These are phyloP conservation scores for Kwoniella sp. DNA, from an alignment of 768 basidiomycete genomes.

Conservation along the genomic window DNA sequence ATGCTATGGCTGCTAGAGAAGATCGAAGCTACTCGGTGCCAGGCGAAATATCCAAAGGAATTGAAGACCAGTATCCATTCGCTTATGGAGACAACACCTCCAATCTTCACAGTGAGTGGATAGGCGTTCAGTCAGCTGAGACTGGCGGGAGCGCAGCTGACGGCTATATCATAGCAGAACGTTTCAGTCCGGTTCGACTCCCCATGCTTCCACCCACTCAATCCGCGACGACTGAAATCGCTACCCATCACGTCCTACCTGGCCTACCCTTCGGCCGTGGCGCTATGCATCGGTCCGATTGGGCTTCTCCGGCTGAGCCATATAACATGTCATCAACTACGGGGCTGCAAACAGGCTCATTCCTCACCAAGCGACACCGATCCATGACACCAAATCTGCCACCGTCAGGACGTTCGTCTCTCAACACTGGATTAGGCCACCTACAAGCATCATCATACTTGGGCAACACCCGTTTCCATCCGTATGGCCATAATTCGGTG, in stretches of 20 bases:
- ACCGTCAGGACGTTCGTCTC: slow-evolving; percentile 4
- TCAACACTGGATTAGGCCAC: background rate
- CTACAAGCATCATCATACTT: slow-evolving; percentile 4
- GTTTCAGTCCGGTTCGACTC: slow-evolving; percentile 2
- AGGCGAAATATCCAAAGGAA: background rate
- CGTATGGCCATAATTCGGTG: slow-evolving; percentile 1
- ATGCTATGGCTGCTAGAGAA: slow-evolving; percentile 42
- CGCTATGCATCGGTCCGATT: background rate
- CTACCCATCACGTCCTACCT: background rate
- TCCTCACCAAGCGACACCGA: slow-evolving; percentile 21
- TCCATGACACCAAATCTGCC: slow-evolving; percentile 31
- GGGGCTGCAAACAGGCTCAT: background rate
- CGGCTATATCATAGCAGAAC: background rate
- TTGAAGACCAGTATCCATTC: slow-evolving; percentile 1
- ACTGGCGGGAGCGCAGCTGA: background rate
- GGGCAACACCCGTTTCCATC: slow-evolving; percentile 10
- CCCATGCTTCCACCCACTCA: background rate
- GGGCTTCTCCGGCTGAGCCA: background rate
- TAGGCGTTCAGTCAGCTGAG: too few relatives aligned
- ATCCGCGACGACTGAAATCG: background rate
- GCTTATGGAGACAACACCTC: background rate
- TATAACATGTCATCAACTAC: background rate
- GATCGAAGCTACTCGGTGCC: background rate
- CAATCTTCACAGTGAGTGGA: background rate
- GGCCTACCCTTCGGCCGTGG: background rate